Evolutionary conservation across 768 basidiomycete species (phyloP).

Genomic region (Roridomyces roridus): DNA sequence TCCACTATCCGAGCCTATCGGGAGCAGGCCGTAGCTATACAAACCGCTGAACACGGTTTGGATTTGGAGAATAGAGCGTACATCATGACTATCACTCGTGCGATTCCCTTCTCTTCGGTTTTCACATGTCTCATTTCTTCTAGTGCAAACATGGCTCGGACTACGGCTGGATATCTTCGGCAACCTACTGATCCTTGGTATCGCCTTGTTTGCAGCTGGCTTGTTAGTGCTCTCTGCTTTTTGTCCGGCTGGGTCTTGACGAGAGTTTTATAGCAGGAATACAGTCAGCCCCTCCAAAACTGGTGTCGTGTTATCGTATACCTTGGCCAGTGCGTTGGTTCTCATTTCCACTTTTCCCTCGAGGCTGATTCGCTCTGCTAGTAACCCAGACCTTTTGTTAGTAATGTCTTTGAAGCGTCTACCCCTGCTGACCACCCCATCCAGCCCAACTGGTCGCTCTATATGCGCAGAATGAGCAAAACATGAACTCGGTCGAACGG

Average conservation of each 20-base stretch:
- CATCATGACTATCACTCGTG: slow-evolving; percentile 45
- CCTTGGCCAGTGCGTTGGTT: slow-evolving; percentile 57
- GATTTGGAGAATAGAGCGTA: too few relatives aligned
- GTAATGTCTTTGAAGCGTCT: too few relatives aligned
- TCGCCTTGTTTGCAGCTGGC: slow-evolving; percentile 71
- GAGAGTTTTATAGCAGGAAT: slow-evolving; percentile 25
- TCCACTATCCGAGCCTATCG: slow-evolving; percentile 66
- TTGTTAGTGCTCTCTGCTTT: slow-evolving; percentile 35
- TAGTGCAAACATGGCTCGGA: slow-evolving; percentile 68
- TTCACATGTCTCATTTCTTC: not conserved
- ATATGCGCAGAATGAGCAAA: slow-evolving; percentile 67
- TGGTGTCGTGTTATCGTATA: slow-evolving; percentile 66
- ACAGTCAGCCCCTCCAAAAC: slow-evolving; percentile 53
- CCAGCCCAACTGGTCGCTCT: slow-evolving; percentile 59
- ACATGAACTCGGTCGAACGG: slow-evolving; percentile 76
- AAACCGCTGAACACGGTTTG: slow-evolving; percentile 43
- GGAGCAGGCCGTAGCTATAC: slow-evolving; percentile 52
- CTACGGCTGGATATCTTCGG: slow-evolving; percentile 71
- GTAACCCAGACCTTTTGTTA: slow-evolving; percentile 64
- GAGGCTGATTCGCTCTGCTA: slow-evolving; percentile 22
- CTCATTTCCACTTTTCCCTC: not conserved
- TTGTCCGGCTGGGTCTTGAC: not conserved
- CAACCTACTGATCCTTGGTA: slow-evolving; percentile 71
- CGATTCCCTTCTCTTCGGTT: not conserved
- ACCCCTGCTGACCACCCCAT: too few relatives aligned